A percentile compares a stretch with the other conserved stretches of the same genome.
Evolutionary conservation across 2,329 filamentous ascomycete genomes (phyloP).

Genomic region (Cladophialophora psammophila): DNA sequence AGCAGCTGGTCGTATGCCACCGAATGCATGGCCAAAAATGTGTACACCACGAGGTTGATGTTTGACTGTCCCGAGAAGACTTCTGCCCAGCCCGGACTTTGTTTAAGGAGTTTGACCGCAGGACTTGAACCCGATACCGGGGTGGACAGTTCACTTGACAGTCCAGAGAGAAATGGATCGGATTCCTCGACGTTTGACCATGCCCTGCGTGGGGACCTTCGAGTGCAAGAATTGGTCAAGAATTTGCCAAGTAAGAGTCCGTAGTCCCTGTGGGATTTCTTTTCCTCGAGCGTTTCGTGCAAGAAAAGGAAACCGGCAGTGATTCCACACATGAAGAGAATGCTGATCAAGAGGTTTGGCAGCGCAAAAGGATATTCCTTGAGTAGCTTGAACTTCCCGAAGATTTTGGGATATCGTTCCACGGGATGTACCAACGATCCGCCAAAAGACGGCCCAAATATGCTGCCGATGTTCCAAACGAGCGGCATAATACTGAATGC

Average conservation of each 20-base stretch:
- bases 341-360: slow-evolving; percentile 79
- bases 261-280: slow-evolving; percentile 73
- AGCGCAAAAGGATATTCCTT: slow-evolving; percentile 80
- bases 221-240: slow-evolving; percentile 57
- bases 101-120: slow-evolving; percentile 30
- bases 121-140: slow-evolving; percentile 24
- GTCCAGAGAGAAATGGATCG: slow-evolving; percentile 31
- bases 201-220: slow-evolving; percentile 29
- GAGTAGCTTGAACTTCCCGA: slow-evolving; percentile 72
- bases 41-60: slow-evolving; percentile 79
- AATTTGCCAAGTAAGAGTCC: slow-evolving; percentile 76
- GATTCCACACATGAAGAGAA: slow-evolving; percentile 80
- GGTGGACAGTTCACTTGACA: slow-evolving; percentile 31
- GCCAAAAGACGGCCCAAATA: slow-evolving; percentile 87
- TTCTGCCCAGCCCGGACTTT: slow-evolving; percentile 60
- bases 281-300: slow-evolving; percentile 80
- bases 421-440: slow-evolving; percentile 85
- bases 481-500: slow-evolving; percentile 95
- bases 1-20: slow-evolving; percentile 87
- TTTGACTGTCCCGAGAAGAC: slow-evolving; percentile 77
- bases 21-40: slow-evolving; percentile 79
- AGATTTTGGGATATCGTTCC: slow-evolving; percentile 73
- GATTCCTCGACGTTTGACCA: slow-evolving; percentile 42
- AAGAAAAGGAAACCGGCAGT: slow-evolving; percentile 79
- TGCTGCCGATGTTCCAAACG: slow-evolving; percentile 84